Evolutionary conservation across 108 stramenopile species (phyloP).

Genomic region (Cyclostephanos tholiformis): DNA sequence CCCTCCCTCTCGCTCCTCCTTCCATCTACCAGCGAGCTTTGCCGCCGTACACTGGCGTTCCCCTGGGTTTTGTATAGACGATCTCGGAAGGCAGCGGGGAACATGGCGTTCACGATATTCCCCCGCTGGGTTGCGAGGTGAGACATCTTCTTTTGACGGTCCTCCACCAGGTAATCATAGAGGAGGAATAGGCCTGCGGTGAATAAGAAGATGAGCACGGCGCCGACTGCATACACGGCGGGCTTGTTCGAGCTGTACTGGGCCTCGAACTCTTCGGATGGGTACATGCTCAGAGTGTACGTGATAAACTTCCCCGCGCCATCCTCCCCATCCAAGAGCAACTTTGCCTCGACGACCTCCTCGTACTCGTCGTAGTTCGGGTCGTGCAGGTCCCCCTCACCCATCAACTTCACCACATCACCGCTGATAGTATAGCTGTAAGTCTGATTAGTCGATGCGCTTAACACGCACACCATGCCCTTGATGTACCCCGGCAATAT

Average conservation of each 20-base stretch:
- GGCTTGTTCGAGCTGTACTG: conserved; percentile 50
- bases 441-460: conserved; percentile 38
- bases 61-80: conserved; percentile 52
- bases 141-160: conserved; percentile 48
- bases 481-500: conserved; percentile 54
- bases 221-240: conserved; percentile 37
- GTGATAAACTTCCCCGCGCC: conserved; percentile 42
- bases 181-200: conserved; percentile 57
- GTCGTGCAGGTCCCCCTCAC: conserved; percentile 60
- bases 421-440: conserved; percentile 59
- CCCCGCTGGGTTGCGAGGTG: conserved; percentile 31
- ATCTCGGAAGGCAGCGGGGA: conserved; percentile 61
- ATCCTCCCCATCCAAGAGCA: conserved; percentile 22
- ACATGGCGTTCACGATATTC: conserved; percentile 58
- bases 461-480: conserved; percentile 57
- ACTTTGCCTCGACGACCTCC: conserved; percentile 17
- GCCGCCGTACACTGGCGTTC: background rate
- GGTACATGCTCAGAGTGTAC: conserved; percentile 64
- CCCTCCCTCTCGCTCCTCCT: background rate
- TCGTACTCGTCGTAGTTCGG: conserved; percentile 25
- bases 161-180: conserved; percentile 63
- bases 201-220: conserved; percentile 57
- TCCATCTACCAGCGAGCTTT: background rate
- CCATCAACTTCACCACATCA: conserved; percentile 39
- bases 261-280: conserved; percentile 55